Percentiles rank a stretch among this genome's conserved stretches.
phyloP scores from a whole-genome alignment of 2,329 filamentous ascomycete species.

The Phialemoniopsis sp. region DNA sequence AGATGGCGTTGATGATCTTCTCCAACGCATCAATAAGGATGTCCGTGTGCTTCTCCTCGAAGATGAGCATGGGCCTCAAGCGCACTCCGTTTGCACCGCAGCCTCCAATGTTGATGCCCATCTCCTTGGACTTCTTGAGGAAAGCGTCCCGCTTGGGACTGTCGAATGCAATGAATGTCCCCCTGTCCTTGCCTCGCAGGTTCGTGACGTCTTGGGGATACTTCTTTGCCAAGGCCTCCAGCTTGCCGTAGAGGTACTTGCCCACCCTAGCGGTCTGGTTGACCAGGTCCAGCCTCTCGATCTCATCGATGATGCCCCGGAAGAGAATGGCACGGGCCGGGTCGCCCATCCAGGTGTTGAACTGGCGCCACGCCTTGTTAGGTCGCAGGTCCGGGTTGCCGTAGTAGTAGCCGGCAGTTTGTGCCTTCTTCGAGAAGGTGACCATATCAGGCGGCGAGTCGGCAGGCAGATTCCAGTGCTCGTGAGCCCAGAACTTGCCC shows the following conservation, averaged over 20 bases:
- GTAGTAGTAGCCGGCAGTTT: constrained; percentile 91
- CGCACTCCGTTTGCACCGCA: constrained; percentile 72
- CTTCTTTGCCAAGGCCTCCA: constrained; percentile 62
- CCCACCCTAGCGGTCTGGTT: constrained; percentile 73
- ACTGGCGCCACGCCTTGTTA: constrained; percentile 92
- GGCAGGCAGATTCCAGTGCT: constrained; percentile 79
- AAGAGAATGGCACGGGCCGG: constrained; percentile 81
- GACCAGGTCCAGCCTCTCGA: constrained; percentile 71
- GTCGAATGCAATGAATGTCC: constrained; percentile 93
- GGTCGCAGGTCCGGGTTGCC: constrained; percentile 74
- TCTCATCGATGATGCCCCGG: constrained; percentile 79
- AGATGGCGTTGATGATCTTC: constrained; percentile 53
- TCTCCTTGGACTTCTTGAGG: constrained; percentile 70
- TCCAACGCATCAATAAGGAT: constrained; percentile 76
- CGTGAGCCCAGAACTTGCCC: constrained; percentile 94
- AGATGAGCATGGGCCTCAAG: constrained; percentile 84
- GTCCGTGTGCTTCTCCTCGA: constrained; percentile 88
- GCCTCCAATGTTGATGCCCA: constrained; percentile 85
- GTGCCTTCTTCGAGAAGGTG: constrained; percentile 93
- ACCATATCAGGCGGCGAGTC: constrained; percentile 77
- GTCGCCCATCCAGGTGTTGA: constrained; percentile 98
- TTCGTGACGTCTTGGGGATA: constrained; percentile 79
- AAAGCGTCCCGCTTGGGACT: constrained; percentile 76
- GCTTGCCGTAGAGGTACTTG: constrained; percentile 69
- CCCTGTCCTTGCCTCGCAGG: constrained; percentile 80